These are phyloP conservation scores for Brassica nigra DNA, from an alignment of 345 rosid species.

Conservation along the genomic window DNA sequence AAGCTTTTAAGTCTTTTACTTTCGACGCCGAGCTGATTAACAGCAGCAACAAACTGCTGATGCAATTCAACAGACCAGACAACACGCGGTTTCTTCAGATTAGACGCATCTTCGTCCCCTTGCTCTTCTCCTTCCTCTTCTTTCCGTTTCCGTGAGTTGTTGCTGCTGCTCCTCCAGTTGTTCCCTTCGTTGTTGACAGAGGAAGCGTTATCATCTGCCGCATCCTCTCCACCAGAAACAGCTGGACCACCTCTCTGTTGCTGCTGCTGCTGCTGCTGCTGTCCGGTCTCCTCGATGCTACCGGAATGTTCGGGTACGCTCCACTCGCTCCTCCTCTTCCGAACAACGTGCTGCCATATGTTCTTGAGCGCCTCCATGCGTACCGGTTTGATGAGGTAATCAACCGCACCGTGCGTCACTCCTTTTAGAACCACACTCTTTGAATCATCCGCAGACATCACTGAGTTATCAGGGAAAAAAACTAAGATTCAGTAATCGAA, in stretches of 20 bases:
- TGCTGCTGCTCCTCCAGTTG: slow-evolving; percentile 43
- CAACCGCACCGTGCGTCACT: slow-evolving; percentile 84
- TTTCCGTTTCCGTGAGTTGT: slow-evolving; percentile 43
- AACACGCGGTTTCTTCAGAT: slow-evolving; percentile 78
- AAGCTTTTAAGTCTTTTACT: slow-evolving; percentile 52
- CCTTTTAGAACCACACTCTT: slow-evolving; percentile 69
- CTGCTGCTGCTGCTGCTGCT: slow-evolving; percentile 43
- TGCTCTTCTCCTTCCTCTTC: slow-evolving; percentile 68
- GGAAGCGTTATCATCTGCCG: slow-evolving; percentile 58
- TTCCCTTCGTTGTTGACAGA: slow-evolving; percentile 62
- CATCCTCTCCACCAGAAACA: slow-evolving; percentile 38
- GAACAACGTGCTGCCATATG: slow-evolving; percentile 85
- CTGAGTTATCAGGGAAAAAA: slow-evolving; percentile 37
- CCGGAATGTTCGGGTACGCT: slow-evolving; percentile 60
- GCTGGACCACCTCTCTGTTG: slow-evolving; percentile 43
- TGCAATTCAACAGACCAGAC: slow-evolving; percentile 96
- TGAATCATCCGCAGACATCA: slow-evolving; percentile 93
- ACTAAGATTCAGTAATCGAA: background rate
- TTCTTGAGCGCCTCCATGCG: slow-evolving; percentile 76
- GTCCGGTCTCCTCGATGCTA: slow-evolving; percentile 49
- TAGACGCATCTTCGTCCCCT: slow-evolving; percentile 68
- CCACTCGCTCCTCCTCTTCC: slow-evolving; percentile 62
- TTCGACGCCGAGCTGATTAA: slow-evolving; percentile 82
- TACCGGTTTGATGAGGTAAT: slow-evolving; percentile 79
- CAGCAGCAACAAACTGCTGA: slow-evolving; percentile 85